phyloP scores from a whole-genome alignment of 2,329 filamentous ascomycete species.

The Mycosphaerella arachidis region DNA sequence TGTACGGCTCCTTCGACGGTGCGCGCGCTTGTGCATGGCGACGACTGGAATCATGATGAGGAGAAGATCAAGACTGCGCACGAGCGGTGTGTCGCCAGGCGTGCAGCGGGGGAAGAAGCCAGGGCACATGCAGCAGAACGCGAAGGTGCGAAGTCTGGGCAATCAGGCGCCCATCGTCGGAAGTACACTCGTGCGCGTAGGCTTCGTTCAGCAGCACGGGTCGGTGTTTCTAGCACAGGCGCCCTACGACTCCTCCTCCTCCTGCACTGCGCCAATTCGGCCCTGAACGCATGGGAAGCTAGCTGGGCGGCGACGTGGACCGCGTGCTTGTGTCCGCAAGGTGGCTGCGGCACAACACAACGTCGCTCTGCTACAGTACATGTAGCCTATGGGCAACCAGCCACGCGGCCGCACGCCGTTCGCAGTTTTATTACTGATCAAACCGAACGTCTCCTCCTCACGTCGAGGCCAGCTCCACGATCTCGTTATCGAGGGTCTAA shows the following conservation, averaged over 20 bases:
- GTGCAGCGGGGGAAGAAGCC: neutral
- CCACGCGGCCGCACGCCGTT: neutral
- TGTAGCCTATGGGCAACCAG: neutral
- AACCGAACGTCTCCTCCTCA: too few species aligned
- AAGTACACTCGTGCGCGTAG: neutral
- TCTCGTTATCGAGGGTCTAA: neutral
- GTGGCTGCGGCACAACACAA: neutral
- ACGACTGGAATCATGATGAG: neutral
- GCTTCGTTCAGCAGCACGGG: neutral
- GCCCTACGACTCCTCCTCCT: too few species aligned
- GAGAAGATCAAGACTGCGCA: neutral
- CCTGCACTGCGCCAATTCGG: too few species aligned
- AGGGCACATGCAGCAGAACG: neutral
- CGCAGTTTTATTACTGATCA: neutral
- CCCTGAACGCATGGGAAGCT: neutral
- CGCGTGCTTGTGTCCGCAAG: too few species aligned
- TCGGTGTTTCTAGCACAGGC: neutral
- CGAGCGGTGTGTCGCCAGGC: conserved; percentile 1
- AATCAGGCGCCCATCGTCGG: conserved; percentile 1
- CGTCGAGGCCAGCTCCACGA: neutral
- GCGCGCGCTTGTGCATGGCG: neutral
- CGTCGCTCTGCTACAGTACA: neutral
- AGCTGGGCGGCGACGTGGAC: neutral
- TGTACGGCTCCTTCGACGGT: neutral
- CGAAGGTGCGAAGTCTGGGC: neutral